Base-by-base conservation (phyloP, 306 rosid species). In the Sicyos edulis region DNA sequence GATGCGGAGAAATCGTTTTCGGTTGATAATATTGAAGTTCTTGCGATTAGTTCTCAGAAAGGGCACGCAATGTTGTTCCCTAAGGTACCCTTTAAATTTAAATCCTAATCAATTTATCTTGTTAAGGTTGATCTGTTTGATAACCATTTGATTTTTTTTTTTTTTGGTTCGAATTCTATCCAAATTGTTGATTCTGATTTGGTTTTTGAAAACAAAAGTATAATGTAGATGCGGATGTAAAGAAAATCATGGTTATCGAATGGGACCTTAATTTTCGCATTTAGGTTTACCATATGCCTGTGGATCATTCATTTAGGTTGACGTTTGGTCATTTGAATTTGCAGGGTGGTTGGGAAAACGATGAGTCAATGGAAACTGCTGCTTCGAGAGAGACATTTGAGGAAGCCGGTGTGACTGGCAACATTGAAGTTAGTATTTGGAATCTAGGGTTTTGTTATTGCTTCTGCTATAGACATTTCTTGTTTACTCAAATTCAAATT, bases 311-410 rank as follows among this genome's bases (percentile, higher is more conserved):
- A 37, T 37, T 37, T 4, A 4, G 42, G 42, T 6, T 37, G 42
- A 4, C 26, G 20, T 6, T 64, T 47, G 19, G 7, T 26, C 13
- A 51, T 76, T 54, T 21, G 53, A 68, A 58, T 26, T 5, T 68
- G 50, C 80, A 91, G 96, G 98, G 98, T n/a, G 98, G 98, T 76
- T 92, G 98, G 98, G 98, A 92, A 77, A 34, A 22, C 62, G 98
- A 90, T 72, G 98, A 92, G 72, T 80, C 91, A 9, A 92, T 80
- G 76, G 92, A 85, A 63, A 85, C 80, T n/a, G 98, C 98, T 17
- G 98, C 98, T 71, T 34, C 44, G 61, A 87, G 98, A 68, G 98
- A 92, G 70, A 92, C 96, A 7, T 13, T 87, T 1, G 98, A 92
- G 78, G 98, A 92, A 85, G 98, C 98, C 62, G 98, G 98, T 1